Evolutionary conservation across 129 eudicot species (phyloP).

Genomic region (Mikania micrantha): DNA sequence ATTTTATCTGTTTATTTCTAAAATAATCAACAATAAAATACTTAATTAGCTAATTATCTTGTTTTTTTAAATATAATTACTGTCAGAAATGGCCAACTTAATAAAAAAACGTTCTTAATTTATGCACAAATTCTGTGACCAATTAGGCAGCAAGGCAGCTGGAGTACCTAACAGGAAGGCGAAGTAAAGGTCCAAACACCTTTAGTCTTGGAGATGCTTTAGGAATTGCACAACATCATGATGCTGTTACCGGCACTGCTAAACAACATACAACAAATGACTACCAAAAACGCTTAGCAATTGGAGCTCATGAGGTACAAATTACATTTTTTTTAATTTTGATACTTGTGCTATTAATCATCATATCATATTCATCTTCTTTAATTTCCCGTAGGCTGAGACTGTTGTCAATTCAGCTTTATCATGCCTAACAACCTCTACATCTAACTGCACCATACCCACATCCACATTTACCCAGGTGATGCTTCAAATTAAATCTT

Average conservation of each 20-base stretch:
- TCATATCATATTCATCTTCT: background rate
- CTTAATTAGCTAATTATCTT: background rate
- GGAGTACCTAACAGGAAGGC: slow-evolving; percentile 63
- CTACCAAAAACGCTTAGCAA: slow-evolving; percentile 78
- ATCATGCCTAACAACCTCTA: slow-evolving; percentile 47
- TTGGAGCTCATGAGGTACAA: slow-evolving; percentile 76
- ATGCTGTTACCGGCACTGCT: slow-evolving; percentile 85
- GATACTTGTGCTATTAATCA: background rate
- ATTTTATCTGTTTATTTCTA: background rate
- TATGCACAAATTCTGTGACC: background rate
- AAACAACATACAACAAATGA: slow-evolving; percentile 86
- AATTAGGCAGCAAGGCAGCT: slow-evolving; percentile 89
- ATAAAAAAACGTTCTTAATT: background rate
- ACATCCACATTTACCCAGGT: slow-evolving; percentile 55
- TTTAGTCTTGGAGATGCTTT: slow-evolving; percentile 80
- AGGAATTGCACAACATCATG: slow-evolving; percentile 92
- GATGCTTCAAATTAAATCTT: background rate
- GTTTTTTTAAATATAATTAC: background rate
- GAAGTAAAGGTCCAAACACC: slow-evolving; percentile 38
- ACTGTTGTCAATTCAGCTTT: slow-evolving; percentile 62
- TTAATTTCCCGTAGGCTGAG: slow-evolving; percentile 45
- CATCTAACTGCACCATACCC: slow-evolving; percentile 32
- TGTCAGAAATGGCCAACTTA: background rate
- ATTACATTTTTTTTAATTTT: background rate
- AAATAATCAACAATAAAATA: background rate